Conservation (phyloP, 2,329 filamentous ascomycete genomes). For the Dactylellina sp. region DNA sequence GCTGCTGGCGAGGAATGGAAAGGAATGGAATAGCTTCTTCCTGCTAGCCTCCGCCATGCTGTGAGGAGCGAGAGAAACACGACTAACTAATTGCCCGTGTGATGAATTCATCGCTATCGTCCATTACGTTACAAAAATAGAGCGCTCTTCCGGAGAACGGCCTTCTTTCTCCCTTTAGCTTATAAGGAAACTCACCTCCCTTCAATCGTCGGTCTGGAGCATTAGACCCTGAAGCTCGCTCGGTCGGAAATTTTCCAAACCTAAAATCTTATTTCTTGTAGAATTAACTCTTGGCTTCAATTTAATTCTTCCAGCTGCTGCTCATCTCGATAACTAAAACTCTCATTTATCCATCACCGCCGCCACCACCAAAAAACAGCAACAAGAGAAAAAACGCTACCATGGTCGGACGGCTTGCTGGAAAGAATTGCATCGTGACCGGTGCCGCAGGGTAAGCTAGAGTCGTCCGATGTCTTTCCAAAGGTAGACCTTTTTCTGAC, state of each 20-base stretch:
- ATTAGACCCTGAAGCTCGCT: constrained; percentile 16
- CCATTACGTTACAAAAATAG: constrained; percentile 36
- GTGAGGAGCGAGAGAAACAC: no score
- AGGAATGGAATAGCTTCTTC: neutral
- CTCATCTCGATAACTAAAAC: neutral
- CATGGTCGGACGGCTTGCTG: constrained; percentile 68
- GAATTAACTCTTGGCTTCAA: neutral
- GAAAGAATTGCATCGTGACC: constrained; percentile 81
- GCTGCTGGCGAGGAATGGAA: neutral
- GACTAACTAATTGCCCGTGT: constrained; percentile 37
- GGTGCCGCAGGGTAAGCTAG: constrained; percentile 79
- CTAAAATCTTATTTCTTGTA: neutral
- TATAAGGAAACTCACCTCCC: constrained; percentile 1
- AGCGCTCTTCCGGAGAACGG: constrained; percentile 7
- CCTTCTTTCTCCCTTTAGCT: neutral
- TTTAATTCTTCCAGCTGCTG: no score
- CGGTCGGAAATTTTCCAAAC: constrained; percentile 15
- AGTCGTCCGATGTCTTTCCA: neutral
- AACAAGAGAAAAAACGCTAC: neutral
- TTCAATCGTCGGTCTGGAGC: constrained; percentile 30
- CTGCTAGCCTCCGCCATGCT: neutral
- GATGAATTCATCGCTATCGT: constrained; percentile 35
- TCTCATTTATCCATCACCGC: neutral
- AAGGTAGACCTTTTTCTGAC: constrained; percentile 4
- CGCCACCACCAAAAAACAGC: neutral